Conservation (phyloP, 2,329 filamentous ascomycete species). For the Hypoxylon sp. region DNA sequence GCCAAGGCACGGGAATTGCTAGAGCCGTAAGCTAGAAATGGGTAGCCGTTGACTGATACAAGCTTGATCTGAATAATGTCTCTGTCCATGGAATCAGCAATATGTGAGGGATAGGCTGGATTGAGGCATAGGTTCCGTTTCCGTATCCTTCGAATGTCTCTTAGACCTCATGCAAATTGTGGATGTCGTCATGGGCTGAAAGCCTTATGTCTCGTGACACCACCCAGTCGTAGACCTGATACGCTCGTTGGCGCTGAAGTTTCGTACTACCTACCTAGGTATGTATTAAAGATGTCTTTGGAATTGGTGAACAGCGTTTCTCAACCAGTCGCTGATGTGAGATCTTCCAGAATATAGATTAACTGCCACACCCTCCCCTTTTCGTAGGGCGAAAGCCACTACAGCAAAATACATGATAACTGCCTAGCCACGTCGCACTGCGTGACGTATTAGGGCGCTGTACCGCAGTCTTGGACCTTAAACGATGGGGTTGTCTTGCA, state of each 20-base stretch:
- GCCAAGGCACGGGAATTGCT: neutral
- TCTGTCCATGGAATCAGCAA: neutral
- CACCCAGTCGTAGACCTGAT: constrained; percentile 7
- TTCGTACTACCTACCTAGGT: too few relatives aligned
- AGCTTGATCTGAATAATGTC: neutral
- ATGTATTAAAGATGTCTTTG: constrained; percentile 16
- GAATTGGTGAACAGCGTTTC: constrained; percentile 14
- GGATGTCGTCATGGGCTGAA: constrained; percentile 19
- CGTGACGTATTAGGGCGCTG: constrained; percentile 20
- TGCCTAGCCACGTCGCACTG: constrained; percentile 29
- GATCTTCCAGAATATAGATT: constrained; percentile 31
- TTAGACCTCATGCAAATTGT: neutral
- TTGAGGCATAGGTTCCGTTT: constrained; percentile 4
- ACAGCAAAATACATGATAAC: constrained; percentile 24
- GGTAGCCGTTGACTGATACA: neutral
- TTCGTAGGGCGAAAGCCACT: constrained; percentile 25
- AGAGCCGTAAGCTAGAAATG: neutral
- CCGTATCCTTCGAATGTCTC: neutral
- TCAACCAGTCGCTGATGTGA: constrained; percentile 39
- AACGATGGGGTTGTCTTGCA: constrained; percentile 24
- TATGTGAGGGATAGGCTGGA: neutral
- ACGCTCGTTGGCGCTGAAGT: constrained; percentile 10
- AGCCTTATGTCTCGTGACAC: constrained; percentile 27
- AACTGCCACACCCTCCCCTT: constrained; percentile 25
- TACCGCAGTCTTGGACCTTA: constrained; percentile 23